Conservation (phyloP, 1,284 basidiomycete species). For the Sutorius eximius region DNA sequence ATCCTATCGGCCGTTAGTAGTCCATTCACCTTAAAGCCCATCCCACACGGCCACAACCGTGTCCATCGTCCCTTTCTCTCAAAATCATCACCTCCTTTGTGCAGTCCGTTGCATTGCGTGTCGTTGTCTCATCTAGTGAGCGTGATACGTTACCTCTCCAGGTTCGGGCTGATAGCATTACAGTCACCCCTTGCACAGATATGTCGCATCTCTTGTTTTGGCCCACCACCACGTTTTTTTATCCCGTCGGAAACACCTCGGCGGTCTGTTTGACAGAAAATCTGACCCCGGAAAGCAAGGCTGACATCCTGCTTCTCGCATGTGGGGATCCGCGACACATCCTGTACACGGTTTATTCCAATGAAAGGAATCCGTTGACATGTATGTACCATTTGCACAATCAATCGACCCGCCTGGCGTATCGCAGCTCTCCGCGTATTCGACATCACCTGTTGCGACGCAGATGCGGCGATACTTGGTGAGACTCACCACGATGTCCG, state of each 20-base stretch:
- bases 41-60: neutral
- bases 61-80: neutral
- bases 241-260: slow-evolving; percentile 58
- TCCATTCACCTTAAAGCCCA: neutral
- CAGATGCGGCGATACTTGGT: slow-evolving; percentile 59
- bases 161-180: neutral
- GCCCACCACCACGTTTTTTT: slow-evolving; percentile 41
- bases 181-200: neutral
- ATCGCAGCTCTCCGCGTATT: slow-evolving; percentile 36
- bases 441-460: slow-evolving; percentile 63
- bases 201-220: slow-evolving; percentile 38
- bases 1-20: neutral
- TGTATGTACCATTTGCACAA: slow-evolving; percentile 1
- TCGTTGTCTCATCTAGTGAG: neutral
- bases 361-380: neutral
- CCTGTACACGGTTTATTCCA: slow-evolving; percentile 44
- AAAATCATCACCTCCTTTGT: neutral
- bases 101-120: neutral
- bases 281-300: slow-evolving; percentile 45
- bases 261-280: slow-evolving; percentile 49
- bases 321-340: slow-evolving; percentile 59
- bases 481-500: slow-evolving; percentile 2
- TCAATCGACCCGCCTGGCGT: neutral
- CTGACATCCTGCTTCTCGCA: slow-evolving; percentile 49
- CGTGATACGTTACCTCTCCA: neutral